Conservation (phyloP, 208 protist species). For the Acanthamoeba pearcei region DNA sequence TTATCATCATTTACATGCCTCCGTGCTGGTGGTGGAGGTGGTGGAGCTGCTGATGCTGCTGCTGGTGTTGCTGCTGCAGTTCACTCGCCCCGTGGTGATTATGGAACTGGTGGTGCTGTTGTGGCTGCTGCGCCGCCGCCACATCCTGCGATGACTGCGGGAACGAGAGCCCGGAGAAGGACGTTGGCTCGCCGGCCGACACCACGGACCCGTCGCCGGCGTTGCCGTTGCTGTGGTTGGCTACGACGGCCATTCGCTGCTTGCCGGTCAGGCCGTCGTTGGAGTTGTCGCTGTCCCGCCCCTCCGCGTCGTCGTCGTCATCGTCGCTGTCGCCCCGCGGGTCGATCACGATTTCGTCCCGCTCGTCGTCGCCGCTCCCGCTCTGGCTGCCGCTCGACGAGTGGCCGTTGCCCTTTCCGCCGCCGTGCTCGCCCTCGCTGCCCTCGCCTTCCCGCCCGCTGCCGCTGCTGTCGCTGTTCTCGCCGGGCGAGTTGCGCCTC, state of each 20-base stretch:
- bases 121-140: neutral
- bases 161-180: neutral
- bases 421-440: neutral
- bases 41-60: neutral
- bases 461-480: conserved; percentile 6
- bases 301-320: neutral
- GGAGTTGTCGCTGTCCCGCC: conserved; percentile 30
- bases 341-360: neutral
- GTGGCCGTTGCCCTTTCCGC: neutral
- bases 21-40: neutral
- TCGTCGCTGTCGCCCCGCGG: neutral
- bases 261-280: neutral
- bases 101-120: neutral
- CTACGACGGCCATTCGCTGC: neutral
- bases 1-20: neutral
- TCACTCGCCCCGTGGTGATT: neutral
- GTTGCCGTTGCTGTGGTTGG: neutral
- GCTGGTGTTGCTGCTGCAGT: neutral
- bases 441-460: conserved; percentile 27
- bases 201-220: neutral
- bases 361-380: conserved; percentile 13
- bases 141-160: neutral
- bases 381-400: conserved; percentile 1
- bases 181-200: neutral
- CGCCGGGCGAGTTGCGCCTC: conserved; percentile 9